These are phyloP conservation scores for Handroanthus guayacan DNA, from an alignment of 257 asterid genomes.

Conservation along the genomic window DNA sequence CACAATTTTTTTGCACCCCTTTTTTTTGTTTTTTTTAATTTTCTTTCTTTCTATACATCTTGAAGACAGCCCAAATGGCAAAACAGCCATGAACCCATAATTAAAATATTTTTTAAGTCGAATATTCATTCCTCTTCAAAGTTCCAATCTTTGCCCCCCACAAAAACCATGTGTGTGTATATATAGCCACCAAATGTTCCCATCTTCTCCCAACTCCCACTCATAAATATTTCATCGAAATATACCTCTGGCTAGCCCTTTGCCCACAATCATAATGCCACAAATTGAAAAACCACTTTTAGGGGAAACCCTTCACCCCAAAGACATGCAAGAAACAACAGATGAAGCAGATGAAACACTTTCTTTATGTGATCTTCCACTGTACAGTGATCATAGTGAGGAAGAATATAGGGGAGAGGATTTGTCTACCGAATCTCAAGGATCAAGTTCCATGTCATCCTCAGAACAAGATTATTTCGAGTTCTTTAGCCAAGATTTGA, in stretches of 20 bases:
- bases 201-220: constrained; percentile 10
- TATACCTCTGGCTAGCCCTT: background rate
- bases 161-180: constrained; percentile 21
- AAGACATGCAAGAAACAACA: constrained; percentile 33
- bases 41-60: constrained; percentile 20
- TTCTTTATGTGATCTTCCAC: constrained; percentile 68
- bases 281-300: constrained; percentile 36
- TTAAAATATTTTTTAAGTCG: constrained; percentile 14
- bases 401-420: constrained; percentile 42
- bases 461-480: constrained; percentile 48
- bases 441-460: constrained; percentile 55
- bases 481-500: constrained; percentile 51
- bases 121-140: constrained; percentile 36
- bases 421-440: constrained; percentile 50
- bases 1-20: background rate
- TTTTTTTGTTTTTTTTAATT: background rate
- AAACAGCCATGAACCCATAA: constrained; percentile 33
- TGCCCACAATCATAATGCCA: constrained; percentile 23
- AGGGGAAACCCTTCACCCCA: constrained; percentile 27
- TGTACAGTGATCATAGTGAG: constrained; percentile 42
- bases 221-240: constrained; percentile 26
- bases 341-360: constrained; percentile 71
- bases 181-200: constrained; percentile 33
- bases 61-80: constrained; percentile 36
- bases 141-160: constrained; percentile 43